Base-by-base conservation (phyloP, 495 filamentous ascomycete genomes). In the Sabuloglossum arenarium region DNA sequence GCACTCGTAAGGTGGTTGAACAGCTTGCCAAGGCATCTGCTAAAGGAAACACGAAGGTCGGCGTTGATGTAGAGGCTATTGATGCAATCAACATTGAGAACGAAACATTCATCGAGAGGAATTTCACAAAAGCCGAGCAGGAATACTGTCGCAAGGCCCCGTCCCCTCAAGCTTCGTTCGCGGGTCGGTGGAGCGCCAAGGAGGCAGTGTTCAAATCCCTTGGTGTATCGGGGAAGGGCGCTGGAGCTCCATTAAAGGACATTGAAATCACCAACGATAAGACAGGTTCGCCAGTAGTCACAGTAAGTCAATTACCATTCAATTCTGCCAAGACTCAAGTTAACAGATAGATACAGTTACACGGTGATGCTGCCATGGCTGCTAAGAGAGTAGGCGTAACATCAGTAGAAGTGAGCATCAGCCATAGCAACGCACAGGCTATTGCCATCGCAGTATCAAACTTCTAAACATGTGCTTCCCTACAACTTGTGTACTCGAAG, bases 201-300 rank as follows among this genome's bases (percentile, higher is more conserved):
- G 91, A 99, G 72, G 91, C 90, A 4, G 88, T 99, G 4, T 99
- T 99, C 73, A 99, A 99, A 75, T 84, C 85, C 12, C 71, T 99
- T n/a, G 86, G 87, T 42, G 86, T 95, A n/a, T 67, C 75, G 60
- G 78, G 86, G 65, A 81, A 84, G 68, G 91, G 91, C 55, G 88
- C 82, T 12, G 91, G 93, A 59, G 89, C 91, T 53, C 75, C 84
- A 19, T 62, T 99, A 71, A 89, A 82, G 72, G 90, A 96, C 14
- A 97, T 99, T 70, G 91, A 99, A 74, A 88, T 99, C 59, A 67
- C 74, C 37, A 79, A 76, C 58, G 83, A 90, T 64, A 77, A 82
- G 53, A 84, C 78, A 25, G 91, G 93, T 28, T 86, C 80, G 39
- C 91, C 91, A 0, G 69, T 75, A 57, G 91, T 96, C 55, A 76